phyloP scores from a whole-genome alignment of 345 rosid genomes.

The Psidium guajava region DNA sequence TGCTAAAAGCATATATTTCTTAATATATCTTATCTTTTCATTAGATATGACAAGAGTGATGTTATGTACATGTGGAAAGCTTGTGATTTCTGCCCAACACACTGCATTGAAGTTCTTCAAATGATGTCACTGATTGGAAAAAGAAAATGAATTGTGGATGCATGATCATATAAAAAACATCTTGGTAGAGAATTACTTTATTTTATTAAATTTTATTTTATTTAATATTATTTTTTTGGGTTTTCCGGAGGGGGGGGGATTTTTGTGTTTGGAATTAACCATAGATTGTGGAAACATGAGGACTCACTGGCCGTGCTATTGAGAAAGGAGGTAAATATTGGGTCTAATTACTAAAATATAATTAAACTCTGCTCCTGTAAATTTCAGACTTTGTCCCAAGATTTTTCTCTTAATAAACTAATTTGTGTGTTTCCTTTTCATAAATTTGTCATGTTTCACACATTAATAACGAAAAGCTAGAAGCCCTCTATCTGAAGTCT shows the following conservation, averaged over 20 bases:
- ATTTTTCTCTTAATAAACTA: background rate
- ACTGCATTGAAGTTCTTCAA: background rate
- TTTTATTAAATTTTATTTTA: too few relatives aligned
- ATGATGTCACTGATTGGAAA: background rate
- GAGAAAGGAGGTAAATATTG: background rate
- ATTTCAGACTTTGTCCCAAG: background rate
- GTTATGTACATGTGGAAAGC: background rate
- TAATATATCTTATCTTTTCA: background rate
- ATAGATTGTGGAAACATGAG: background rate
- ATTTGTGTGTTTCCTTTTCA: background rate
- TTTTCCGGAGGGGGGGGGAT: background rate
- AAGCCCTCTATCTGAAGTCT: background rate
- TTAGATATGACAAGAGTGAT: background rate
- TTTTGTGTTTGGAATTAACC: background rate
- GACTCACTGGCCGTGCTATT: accelerated
- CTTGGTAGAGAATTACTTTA: background rate
- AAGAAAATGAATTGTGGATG: background rate
- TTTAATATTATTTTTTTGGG: too few relatives aligned
- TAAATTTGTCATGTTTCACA: background rate
- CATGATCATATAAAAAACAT: background rate
- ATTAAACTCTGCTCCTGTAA: background rate
- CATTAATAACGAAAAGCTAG: background rate
- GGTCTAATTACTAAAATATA: background rate
- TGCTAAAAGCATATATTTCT: background rate
- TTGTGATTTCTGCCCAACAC: accelerated